Evolutionary conservation across 2,329 filamentous ascomycete genomes (phyloP), one percentile per base, ranked within the genome.

Genomic region (Colletotrichum sp.): DNA sequence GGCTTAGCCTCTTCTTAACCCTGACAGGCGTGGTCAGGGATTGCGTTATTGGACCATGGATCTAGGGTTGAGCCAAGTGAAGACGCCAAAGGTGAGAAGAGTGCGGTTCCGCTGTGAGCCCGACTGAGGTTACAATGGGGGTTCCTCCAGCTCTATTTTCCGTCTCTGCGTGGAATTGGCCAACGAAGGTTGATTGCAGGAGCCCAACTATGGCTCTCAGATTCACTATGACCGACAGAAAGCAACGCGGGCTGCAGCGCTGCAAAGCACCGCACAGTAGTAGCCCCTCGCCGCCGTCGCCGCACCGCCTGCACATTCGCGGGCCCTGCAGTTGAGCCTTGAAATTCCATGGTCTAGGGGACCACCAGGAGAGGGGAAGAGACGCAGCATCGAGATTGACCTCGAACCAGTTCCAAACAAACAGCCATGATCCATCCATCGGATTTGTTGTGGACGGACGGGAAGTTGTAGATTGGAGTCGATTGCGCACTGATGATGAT

Each of bases 401-500:
- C 32, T 55, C 24, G n/a, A 61, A 21, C 36, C 52, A 57, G 26
- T 30, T 15, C 43, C 34, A 26, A 34, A 43, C 13, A 65, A 72
- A 26, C 36, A 68, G 30, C 55, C 65, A 69, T 69, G 65, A 63
- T 69, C 65, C 71, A 73, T 69, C 48, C 36, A 21, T 21, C 16
- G 28, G 21, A 12, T 36, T 36, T 36, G 28, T 30, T 43, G 59
- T 59, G 59, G 67, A 36, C 67, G n/a, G 48, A 34, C 67, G 72
- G 60, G 43, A 32, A 63, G 32, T 55, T 13, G 21, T 55, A 48
- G 65, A 57, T 34, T 72, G 61, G 69, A 55, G 24, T 57, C 69
- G 61, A 60, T 57, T 74, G 67, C 48, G 67, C 72, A 63, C 68
- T 72, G 69, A 72, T 72, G 36, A 36, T 66, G 72, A 66, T 67